phyloP scores from a whole-genome alignment of 2,329 filamentous ascomycete genomes.

The Capronia coronata region DNA sequence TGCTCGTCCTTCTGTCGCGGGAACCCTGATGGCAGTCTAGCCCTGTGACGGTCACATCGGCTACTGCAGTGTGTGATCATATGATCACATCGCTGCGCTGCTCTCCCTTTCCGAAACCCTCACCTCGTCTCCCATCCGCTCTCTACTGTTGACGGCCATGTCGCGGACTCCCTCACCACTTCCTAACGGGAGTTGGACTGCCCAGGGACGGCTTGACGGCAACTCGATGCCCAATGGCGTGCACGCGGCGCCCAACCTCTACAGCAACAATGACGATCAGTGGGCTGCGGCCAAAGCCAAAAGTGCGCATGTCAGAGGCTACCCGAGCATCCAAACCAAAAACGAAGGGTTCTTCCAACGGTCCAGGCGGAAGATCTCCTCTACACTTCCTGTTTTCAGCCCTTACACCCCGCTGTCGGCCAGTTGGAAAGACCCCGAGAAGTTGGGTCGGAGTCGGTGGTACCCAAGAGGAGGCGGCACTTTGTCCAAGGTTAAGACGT shows the following conservation, averaged over 20 bases:
- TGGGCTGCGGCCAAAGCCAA: conserved; percentile 80
- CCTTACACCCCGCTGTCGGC: conserved; percentile 29
- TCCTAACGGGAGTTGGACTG: conserved; percentile 81
- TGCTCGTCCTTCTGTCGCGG: neutral
- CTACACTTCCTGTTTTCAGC: conserved; percentile 67
- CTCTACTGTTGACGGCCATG: conserved; percentile 63
- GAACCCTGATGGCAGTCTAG: neutral
- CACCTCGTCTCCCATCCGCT: conserved; percentile 38
- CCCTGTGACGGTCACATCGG: neutral
- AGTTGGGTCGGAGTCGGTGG: conserved; percentile 57
- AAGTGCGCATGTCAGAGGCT: conserved; percentile 65
- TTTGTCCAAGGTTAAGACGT: conserved; percentile 33
- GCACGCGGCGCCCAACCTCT: conserved; percentile 45
- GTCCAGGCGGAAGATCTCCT: conserved; percentile 74
- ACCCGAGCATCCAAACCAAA: conserved; percentile 71
- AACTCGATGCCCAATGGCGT: conserved; percentile 60
- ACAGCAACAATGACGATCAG: conserved; percentile 52
- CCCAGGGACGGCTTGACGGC: conserved; percentile 67
- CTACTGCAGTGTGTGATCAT: neutral
- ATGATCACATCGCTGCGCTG: neutral
- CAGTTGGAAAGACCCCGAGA: conserved; percentile 70
- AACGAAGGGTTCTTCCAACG: conserved; percentile 82
- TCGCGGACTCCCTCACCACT: conserved; percentile 83
- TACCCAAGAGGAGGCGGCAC: conserved; percentile 36
- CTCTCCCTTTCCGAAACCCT: neutral